Evolutionary conservation across 2,329 filamentous ascomycete species (phyloP).

Genomic region (Colletotrichum incanum): DNA sequence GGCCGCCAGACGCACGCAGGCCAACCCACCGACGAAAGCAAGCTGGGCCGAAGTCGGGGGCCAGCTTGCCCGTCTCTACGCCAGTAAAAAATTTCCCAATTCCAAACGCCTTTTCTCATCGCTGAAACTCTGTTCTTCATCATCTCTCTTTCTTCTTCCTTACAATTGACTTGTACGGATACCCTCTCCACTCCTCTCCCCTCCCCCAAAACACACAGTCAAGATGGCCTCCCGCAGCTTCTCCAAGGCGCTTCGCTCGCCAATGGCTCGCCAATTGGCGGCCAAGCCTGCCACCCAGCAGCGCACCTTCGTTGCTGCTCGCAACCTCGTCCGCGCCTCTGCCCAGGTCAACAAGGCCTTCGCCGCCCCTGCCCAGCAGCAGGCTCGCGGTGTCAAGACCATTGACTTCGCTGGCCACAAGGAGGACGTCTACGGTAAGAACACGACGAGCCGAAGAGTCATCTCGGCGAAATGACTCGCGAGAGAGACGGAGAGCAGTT

Average conservation of each 20-base stretch:
- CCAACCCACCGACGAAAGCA: constrained; percentile 40
- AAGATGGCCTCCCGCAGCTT: constrained; percentile 86
- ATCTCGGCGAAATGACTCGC: constrained; percentile 33
- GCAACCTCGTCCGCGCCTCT: constrained; percentile 69
- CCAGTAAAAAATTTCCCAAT: constrained; percentile 47
- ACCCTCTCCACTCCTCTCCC: constrained; percentile 49
- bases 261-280: constrained; percentile 75
- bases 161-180: constrained; percentile 47
- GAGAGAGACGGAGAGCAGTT: constrained; percentile 18
- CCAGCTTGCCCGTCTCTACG: constrained; percentile 39
- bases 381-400: constrained; percentile 94
- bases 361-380: constrained; percentile 69
- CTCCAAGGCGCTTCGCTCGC: constrained; percentile 76
- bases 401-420: constrained; percentile 98
- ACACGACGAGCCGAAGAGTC: constrained; percentile 18
- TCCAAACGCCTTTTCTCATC: constrained; percentile 43
- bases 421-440: constrained; percentile 92
- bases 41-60: constrained; percentile 45
- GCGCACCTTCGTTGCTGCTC: constrained; percentile 74
- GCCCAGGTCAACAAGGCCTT: constrained; percentile 58
- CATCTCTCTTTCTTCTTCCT: constrained; percentile 42
- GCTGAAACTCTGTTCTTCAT: constrained; percentile 41
- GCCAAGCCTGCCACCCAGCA: constrained; percentile 71
- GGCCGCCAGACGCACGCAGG: constrained; percentile 28
- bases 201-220: constrained; percentile 55